Base-by-base conservation (phyloP, 176 grass and related monocot species). In the Chloris gayana region DNA sequence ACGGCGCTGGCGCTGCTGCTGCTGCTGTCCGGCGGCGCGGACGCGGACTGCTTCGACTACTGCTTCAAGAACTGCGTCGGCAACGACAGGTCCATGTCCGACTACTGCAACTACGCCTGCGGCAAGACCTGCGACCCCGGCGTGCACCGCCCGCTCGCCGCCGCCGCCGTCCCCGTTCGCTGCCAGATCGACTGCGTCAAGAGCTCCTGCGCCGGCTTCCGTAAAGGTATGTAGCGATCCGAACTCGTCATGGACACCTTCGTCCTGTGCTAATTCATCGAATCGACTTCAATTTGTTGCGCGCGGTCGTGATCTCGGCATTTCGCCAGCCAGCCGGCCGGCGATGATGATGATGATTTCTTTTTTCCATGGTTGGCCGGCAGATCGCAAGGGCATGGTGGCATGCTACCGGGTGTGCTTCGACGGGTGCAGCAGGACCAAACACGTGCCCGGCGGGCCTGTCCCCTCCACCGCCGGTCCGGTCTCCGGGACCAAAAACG, bases 21-120 rank as follows among this genome's bases (percentile, higher is more conserved):
- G n/a, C n/a, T 85, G 33, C 56, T 81, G 13, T 83, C 67, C 14
- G 67, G 57, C 10, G 83, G 42, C 22, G 78, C 38, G n/a, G 41
- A 44, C 78, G 73, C 59, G 10, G 83, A 89, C 59, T 89, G 83
- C 78, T 89, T 78, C 73, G 50, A 59, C 59, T 89, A 67, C 83
- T 85, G 87, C 78, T 89, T 39, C 83, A 85, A 82, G 67, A 44
- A 89, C 59, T 85, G 87, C 83, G 41, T 89, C 38, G 19, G 57
- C 78, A 89, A 77, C 13, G 78, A 85, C 83, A 82, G 21, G 60
- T 50, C 60, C 67, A 85, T 89, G 87, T 21, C 49, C 14, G 82
- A 82, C 58, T 85, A 89, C 83, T 89, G 87, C 87, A 81, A 64
- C 83, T 89, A 85, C 73, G 87, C 87, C 83, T 89, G 87, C 49